These are phyloP conservation scores for Fusarium subtropicale DNA, from an alignment of 2,329 filamentous ascomycete species.

Conservation along the genomic window DNA sequence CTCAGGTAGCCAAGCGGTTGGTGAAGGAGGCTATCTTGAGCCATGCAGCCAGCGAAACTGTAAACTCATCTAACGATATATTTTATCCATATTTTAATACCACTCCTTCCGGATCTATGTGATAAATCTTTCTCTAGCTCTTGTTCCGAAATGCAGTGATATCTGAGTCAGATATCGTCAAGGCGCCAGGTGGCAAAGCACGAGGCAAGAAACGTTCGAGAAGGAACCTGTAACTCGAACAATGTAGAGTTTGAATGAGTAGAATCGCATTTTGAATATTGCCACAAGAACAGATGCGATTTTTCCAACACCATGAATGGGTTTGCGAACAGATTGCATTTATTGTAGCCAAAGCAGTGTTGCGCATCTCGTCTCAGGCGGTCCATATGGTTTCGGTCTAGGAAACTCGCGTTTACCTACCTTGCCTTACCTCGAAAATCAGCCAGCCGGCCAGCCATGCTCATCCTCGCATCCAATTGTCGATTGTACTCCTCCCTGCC, in stretches of 20 bases:
- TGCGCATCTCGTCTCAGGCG: conserved; percentile 20
- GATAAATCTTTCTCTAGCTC: neutral
- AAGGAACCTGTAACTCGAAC: conserved; percentile 26
- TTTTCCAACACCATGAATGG: neutral
- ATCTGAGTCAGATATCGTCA: conserved; percentile 40
- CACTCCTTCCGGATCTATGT: neutral
- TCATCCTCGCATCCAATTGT: conserved; percentile 34
- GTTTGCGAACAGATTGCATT: conserved; percentile 2
- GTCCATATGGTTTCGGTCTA: conserved; percentile 27
- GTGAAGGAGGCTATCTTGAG: conserved; percentile 3
- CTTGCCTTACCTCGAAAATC: conserved; percentile 24
- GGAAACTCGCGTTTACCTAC: conserved; percentile 31
- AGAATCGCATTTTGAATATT: neutral
- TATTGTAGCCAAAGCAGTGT: conserved; percentile 7
- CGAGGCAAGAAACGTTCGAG: conserved; percentile 11
- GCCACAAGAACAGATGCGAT: neutral
- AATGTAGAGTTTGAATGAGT: neutral
- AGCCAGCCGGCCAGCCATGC: conserved; percentile 22
- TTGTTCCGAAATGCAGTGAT: conserved; percentile 2
- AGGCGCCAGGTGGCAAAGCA: conserved; percentile 36
- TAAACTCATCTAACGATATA: conserved; percentile 10
- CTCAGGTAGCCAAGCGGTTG: conserved; percentile 13
- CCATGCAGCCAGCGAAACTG: conserved; percentile 1
- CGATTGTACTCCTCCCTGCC: conserved; percentile 26
- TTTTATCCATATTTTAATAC: neutral